Conservation (phyloP, 306 rosid genomes). For the Vicia faba region DNA sequence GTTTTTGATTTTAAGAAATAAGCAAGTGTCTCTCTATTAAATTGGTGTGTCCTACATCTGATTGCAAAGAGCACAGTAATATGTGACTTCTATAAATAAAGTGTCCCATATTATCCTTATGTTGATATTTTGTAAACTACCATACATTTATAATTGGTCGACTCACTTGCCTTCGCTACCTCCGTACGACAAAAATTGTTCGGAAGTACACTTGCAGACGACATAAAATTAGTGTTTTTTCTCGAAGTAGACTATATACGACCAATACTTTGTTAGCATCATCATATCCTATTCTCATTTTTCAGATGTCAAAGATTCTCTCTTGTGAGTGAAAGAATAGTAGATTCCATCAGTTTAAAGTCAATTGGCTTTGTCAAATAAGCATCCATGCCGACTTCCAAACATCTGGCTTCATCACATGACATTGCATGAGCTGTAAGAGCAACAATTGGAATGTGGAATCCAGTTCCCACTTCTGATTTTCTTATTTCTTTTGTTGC, state of each 20-base stretch:
- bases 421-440: constrained; percentile 99
- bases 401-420: constrained; percentile 94
- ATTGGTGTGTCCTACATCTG: neutral
- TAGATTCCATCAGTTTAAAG: constrained; percentile 88
- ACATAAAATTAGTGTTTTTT: neutral
- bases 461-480: constrained; percentile 64
- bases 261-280: constrained; percentile 34
- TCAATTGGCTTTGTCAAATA: constrained; percentile 92
- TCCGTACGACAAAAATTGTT: neutral
- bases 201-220: neutral
- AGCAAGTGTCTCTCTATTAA: constrained; percentile 6
- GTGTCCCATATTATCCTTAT: neutral
- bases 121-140: neutral
- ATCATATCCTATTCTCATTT: neutral
- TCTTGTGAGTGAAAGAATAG: constrained; percentile 89
- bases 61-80: neutral
- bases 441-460: constrained; percentile 92
- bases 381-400: constrained; percentile 98
- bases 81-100: neutral
- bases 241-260: constrained; percentile 15
- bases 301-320: constrained; percentile 38
- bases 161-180: neutral
- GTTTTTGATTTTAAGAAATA: constrained; percentile 19
- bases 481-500: constrained; percentile 92
- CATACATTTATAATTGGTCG: neutral